Base-by-base conservation (phyloP, 2,329 filamentous ascomycete genomes). In the Coniochaeta hoffmannii region DNA sequence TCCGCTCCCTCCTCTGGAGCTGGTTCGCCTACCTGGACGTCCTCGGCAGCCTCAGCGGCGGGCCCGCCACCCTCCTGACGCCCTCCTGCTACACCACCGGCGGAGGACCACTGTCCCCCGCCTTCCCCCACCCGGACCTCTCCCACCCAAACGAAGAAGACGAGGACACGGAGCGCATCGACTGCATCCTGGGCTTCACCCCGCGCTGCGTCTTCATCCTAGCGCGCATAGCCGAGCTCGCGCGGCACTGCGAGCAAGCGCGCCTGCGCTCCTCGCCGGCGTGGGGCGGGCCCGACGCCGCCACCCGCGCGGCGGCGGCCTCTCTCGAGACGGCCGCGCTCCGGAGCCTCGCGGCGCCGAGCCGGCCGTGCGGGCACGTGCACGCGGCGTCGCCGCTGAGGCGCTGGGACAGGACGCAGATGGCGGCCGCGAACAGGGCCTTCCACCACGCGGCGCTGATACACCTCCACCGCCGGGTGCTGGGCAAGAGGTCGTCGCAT, bases 1-100 rank as follows among this genome's bases (percentile, higher is more conserved):
- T 89, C 55, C 79, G 85, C 54, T 86, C 87, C 54, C 94, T 95
- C 65, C 77, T 94, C 10, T 86, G 83, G 61, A 83, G 88, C 57
- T 95, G 90, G 90, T 87, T 94, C 60, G 87, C 87, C 1, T 94
- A 94, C 69, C 78, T 95, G 19, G 89, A 94, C 64, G 84, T 94
- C 1, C 74, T 94, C 55, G 90, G 89, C 24, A 85, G 83, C 41
- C 74, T 95, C 26, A 85, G 74, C 55, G 88, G 87, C 15, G 79
- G 80, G 10, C 74, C 66, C 49, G 73, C 51, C 74, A 75, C 32
- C 3, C 49, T 51, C 30, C 31, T 51, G 7, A 51, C 49, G 1
- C 49, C 49, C 2, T 51, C 49, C 2, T 51, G 49, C 28, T 51
- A 51, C 49, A 51, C 49, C 15, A 51, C 49, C 28, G 31, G 30